Evolutionary conservation across 169 alveolate genomes (phyloP), one percentile per base, ranked within the genome.

Genomic region (Plasmodium gallinaceum): DNA sequence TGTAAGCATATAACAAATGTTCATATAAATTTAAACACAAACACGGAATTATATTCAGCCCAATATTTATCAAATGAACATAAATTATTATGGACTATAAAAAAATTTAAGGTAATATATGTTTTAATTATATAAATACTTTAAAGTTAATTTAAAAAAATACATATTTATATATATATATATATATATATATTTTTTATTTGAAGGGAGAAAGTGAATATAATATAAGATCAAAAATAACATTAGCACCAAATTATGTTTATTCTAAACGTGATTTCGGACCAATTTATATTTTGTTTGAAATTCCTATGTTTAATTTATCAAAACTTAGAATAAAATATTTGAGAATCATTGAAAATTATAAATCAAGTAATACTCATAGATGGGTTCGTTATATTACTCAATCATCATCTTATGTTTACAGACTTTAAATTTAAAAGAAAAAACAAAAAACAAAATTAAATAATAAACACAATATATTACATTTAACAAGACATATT

Each of bases 321-420:
- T 96, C 99, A 58, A 96, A 96, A 58, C 88, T 98, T 51, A 96
- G 97, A 90, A 97, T 98, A 37, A 96, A 96, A 68, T 97, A 97
- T 88, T 93, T 98, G 62, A 95, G 97, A 83, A 96, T 97, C 42
- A 97, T 97, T 54, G 97, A 96, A 20, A 94, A 93, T 68, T 94
- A 95, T 69, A 92, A 96, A 70, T 93, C 91, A 16, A 51, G 88
- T 62, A 97, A 94, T 88, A 98, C 98, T n/a, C 96, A 94, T 76
- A 95, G 99, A 85, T 98, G 99, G 99, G 99, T 98, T 7, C 95
- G 99, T 58, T 97, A 97, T 92, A 97, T 98, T 18, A 97, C 99
- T 52, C 97, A 97, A 78, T 93, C 98, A 5, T 95, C 97, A 43
- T 96, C 99, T 5, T 98, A 97, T 95, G 97, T 98, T 7, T 95